A percentile compares a stretch with the other conserved stretches of the same genome.
Conservation (phyloP, 148 eudicot genomes). For the Rhododendron simsii region DNA sequence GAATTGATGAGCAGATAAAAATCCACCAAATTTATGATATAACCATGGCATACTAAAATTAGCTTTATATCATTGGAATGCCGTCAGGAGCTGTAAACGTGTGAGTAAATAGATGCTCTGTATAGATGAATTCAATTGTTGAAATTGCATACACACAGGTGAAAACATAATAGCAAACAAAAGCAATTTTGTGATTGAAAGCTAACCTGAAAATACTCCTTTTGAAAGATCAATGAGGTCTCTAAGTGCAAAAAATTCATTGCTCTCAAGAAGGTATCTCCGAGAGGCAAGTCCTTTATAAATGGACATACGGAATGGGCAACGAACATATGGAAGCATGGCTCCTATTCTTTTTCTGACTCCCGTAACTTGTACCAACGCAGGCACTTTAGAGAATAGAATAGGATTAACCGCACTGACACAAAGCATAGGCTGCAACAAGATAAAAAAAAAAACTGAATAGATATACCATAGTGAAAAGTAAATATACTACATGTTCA, state of each 20-base stretch:
- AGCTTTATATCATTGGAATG: not conserved
- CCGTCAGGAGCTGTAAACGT: not conserved
- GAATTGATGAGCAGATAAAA: not conserved
- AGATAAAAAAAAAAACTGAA: conserved; percentile 7
- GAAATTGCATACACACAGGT: not conserved
- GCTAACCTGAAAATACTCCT: conserved; percentile 94
- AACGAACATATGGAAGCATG: conserved; percentile 78
- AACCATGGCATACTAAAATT: not conserved
- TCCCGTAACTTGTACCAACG: conserved; percentile 66
- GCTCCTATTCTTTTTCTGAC: conserved; percentile 70
- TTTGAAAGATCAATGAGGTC: conserved; percentile 90
- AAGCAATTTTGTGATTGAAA: not conserved
- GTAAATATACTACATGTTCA: not conserved
- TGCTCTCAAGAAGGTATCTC: conserved; percentile 91
- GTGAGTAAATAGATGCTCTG: not conserved
- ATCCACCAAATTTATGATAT: not conserved
- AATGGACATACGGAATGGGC: conserved; percentile 82
- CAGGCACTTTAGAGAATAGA: conserved; percentile 75
- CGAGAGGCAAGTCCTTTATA: conserved; percentile 80
- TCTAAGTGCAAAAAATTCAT: conserved; percentile 84
- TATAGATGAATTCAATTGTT: not conserved
- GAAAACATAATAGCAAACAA: not conserved
- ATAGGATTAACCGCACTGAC: conserved; percentile 90
- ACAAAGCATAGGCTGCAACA: conserved; percentile 97
- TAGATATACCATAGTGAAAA: not conserved